Conservation (phyloP, 2,329 filamentous ascomycete genomes). For the Talaromyces sp. region DNA sequence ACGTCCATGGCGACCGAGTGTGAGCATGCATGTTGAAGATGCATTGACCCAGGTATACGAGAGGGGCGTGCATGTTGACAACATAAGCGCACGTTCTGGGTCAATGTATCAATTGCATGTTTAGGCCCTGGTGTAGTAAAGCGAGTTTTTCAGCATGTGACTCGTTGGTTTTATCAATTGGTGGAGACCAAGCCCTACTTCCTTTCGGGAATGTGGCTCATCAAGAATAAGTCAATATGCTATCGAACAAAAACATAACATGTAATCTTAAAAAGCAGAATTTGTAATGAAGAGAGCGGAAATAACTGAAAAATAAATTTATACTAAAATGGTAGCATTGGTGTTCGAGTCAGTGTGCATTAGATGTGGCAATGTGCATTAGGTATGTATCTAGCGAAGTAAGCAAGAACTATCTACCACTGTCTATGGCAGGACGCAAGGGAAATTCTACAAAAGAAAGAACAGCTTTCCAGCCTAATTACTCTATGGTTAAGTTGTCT, state of each 20-base stretch:
- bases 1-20: not conserved
- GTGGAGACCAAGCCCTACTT: not conserved
- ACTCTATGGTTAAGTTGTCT: not conserved
- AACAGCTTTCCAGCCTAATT: not conserved
- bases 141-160: not conserved
- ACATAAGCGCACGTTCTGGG: not conserved
- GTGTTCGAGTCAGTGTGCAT: not conserved
- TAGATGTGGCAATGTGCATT: slow-evolving; percentile 1
- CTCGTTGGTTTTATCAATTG: not conserved
- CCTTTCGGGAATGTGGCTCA: not conserved
- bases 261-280: too few relatives aligned
- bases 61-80: not conserved
- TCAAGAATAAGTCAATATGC: too few relatives aligned
- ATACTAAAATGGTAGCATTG: not conserved
- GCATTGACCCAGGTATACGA: not conserved
- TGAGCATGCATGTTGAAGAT: not conserved
- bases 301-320: not conserved
- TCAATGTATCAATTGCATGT: not conserved
- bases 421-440: not conserved
- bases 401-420: not conserved
- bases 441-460: not conserved
- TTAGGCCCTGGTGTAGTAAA: not conserved
- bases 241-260: not conserved
- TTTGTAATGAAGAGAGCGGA: not conserved
- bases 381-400: not conserved